phyloP scores from a whole-genome alignment of 208 protist species.

The Lotmaria passim region DNA sequence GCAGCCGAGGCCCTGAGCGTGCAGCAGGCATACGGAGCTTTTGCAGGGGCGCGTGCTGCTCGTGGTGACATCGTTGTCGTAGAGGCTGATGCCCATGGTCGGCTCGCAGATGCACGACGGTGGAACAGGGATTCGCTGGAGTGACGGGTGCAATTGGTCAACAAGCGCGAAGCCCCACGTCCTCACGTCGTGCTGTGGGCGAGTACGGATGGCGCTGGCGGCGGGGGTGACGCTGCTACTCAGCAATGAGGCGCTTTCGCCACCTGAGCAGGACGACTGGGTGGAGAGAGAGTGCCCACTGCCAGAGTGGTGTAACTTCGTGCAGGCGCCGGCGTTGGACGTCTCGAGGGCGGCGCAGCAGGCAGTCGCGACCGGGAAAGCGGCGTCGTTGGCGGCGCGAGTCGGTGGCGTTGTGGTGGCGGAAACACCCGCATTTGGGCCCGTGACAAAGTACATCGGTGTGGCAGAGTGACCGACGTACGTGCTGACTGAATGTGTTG shows the following conservation, averaged over 20 bases:
- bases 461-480: slow-evolving; percentile 16
- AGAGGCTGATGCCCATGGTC: slow-evolving; percentile 42
- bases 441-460: slow-evolving; percentile 35
- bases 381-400: background rate
- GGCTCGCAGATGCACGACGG: slow-evolving; percentile 48
- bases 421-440: slow-evolving; percentile 7
- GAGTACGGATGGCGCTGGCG: slow-evolving; percentile 15
- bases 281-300: slow-evolving; percentile 34
- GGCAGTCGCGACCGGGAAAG: background rate
- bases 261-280: slow-evolving; percentile 27
- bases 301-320: slow-evolving; percentile 30
- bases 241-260: slow-evolving; percentile 25
- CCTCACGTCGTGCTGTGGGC: slow-evolving; percentile 35
- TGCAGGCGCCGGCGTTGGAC: background rate
- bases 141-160: slow-evolving; percentile 47
- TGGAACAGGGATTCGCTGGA: slow-evolving; percentile 54
- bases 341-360: slow-evolving; percentile 13
- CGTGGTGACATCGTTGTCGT: slow-evolving; percentile 57
- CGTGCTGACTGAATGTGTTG: slow-evolving; percentile 9
- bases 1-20: slow-evolving; percentile 39
- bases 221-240: slow-evolving; percentile 23
- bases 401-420: background rate
- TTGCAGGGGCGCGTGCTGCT: slow-evolving; percentile 60
- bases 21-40: slow-evolving; percentile 49
- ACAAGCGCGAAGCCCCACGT: slow-evolving; percentile 61